Evolutionary conservation across 441 rosid species (phyloP), one percentile per base, ranked within the genome.

Genomic region (Croton laevigatus): DNA sequence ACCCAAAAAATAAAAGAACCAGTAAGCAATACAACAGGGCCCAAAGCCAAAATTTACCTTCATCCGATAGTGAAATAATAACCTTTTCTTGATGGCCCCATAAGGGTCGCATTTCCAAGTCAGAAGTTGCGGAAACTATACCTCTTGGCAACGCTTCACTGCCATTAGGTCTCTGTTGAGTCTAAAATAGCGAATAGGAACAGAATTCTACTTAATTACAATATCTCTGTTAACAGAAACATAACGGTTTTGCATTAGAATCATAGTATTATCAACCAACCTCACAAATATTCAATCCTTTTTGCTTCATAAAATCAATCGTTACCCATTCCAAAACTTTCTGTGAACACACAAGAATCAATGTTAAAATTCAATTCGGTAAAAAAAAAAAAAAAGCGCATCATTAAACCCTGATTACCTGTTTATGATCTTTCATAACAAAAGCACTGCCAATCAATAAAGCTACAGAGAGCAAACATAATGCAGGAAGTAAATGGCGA

Each of bases 101-200:
- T 70, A 89, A 76, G 1, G 93, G 88, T 65, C 79, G 73, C 89
- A 89, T 81, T 86, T 89, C 89, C 76, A 89, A 82, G 78, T 93
- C 86, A 52, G 98, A 88, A 60, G 84, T 84, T 70, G 74, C 73
- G 34, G 87, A 82, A 72, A 90, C 76, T 19, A 93, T 86, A n/a
- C 93, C 97, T 83, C 72, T 76, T 10, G 98, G 98, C 62, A 93
- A 74, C 6, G 83, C 63, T 79, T 85, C 87, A 13, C 79, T 83
- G 73, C 91, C 90, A 17, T 22, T 51, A 71, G 84, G 85, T 66
- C 81, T 81, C 57, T 78, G 17, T 53, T 76, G 86, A 59, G 59
- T 72, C 88, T 90, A 73, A 68, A 16, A 66, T 3, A n/a, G 54
- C n/a, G 49, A 3, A 72, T 48, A 48, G 65, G 68, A 55, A 67